Evolutionary conservation across 2,329 filamentous ascomycete species (phyloP).

Genomic region (Dactylellina drechsleri): DNA sequence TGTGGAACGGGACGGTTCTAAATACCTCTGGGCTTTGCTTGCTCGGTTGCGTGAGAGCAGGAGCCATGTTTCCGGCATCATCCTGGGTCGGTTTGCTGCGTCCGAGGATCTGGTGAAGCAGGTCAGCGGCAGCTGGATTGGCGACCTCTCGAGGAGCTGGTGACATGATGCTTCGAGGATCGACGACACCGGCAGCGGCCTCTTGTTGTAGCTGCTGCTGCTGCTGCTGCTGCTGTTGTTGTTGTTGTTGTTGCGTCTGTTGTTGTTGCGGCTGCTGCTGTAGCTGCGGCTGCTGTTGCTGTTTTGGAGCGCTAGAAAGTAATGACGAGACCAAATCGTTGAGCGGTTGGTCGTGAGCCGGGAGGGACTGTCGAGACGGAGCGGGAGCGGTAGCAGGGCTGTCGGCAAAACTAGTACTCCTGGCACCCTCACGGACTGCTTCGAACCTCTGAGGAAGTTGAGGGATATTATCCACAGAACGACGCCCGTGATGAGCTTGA

Average conservation of each 20-base stretch:
- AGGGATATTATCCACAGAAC: conserved; percentile 49
- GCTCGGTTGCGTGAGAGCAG: conserved; percentile 18
- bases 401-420: conserved; percentile 49
- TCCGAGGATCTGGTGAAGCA: conserved; percentile 85
- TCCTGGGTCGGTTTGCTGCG: conserved; percentile 68
- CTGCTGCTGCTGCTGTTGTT: background rate
- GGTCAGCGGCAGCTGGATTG: conserved; percentile 76
- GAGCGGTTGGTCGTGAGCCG: conserved; percentile 41
- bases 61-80: conserved; percentile 39
- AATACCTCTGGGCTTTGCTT: conserved; percentile 39
- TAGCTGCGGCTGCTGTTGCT: conserved; percentile 7
- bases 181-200: conserved; percentile 61
- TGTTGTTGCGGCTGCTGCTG: too few species aligned
- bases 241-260: too few species aligned
- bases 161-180: conserved; percentile 66
- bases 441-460: conserved; percentile 46
- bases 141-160: conserved; percentile 61
- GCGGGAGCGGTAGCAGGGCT: conserved; percentile 24
- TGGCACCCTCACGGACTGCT: conserved; percentile 44
- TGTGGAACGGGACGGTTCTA: background rate
- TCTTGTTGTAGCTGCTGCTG: conserved; percentile 11
- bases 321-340: conserved; percentile 47
- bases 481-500: conserved; percentile 32
- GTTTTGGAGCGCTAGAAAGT: conserved; percentile 48
- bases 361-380: conserved; percentile 30